Evolutionary conservation across 345 rosid genomes (phyloP), one percentile per base, ranked within the genome.

Genomic region (Noccaea caerulescens): DNA sequence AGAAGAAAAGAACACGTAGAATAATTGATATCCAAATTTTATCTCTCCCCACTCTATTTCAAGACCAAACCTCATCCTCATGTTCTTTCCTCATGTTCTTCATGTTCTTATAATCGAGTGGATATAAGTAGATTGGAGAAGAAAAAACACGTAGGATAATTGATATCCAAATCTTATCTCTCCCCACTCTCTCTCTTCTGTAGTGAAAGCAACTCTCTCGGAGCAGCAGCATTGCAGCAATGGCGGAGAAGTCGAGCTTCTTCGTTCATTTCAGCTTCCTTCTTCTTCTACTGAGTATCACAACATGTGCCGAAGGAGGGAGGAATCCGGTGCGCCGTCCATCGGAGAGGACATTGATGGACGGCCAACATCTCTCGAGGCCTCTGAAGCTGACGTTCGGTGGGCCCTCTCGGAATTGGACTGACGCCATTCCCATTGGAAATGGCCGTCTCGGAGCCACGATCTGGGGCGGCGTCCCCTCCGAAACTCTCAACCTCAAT

Each of bases 391-490:
- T 91, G 41, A 84, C 80, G 3, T 94, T 91, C 68, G 41, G 39
- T 37, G 91, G 79, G 38, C 96, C 99, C 0, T 91, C 96, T 37
- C 73, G 85, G 64, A 76, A 85, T 68, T 94, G 92, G 91, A 91
- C 96, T 6, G 97, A 94, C 63, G 86, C 97, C 13, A 80, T 86
- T 72, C 97, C 97, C 7, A 80, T 91, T 30, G 95, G 95, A 0
- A 94, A 94, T 83, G 97, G 97, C 23, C 90, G 97, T 10, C 75
- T 94, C 10, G 99, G 96, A 32, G 99, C 97, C 33, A 91, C 89
- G 89, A 77, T 94, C 39, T 89, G 93, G 96, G 99, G 96, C 41
- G 95, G 95, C 6, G 87, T 85, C 74, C 70, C 86, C 3, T 75
- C 90, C 5, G 96, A 91, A 58, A 81, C 78, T 71, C 75, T 93